These are phyloP conservation scores for Turritis glabra DNA, from an alignment of 345 rosid species.

Conservation along the genomic window DNA sequence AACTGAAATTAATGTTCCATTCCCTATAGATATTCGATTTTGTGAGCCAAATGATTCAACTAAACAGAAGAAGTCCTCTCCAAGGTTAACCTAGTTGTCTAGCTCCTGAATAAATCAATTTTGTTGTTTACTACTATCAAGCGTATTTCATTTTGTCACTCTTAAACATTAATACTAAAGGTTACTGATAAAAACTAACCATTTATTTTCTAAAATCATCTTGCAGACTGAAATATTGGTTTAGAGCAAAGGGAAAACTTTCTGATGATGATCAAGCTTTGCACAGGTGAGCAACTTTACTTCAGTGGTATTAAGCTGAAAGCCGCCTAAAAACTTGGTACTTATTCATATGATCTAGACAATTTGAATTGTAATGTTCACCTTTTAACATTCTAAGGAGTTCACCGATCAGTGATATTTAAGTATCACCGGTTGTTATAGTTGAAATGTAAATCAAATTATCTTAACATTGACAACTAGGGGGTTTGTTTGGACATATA, in stretches of 20 bases:
- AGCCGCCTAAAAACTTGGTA: not conserved
- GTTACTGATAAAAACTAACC: not conserved
- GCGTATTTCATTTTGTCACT: not conserved
- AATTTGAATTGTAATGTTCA: not conserved
- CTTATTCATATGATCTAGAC: not conserved
- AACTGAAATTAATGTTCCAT: conserved; percentile 49
- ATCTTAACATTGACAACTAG: not conserved
- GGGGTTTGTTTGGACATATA: not conserved
- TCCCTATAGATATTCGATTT: conserved; percentile 90
- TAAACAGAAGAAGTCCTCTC: conserved; percentile 71
- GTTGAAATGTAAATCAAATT: not conserved
- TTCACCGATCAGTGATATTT: not conserved
- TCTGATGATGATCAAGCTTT: conserved; percentile 90
- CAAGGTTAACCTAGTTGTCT: conserved; percentile 53
- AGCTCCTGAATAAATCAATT: not conserved
- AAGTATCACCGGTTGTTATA: not conserved
- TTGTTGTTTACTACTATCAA: not conserved
- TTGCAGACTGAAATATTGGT: conserved; percentile 83
- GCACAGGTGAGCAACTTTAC: conserved; percentile 60
- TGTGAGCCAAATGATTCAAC: conserved; percentile 70
- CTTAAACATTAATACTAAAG: not conserved
- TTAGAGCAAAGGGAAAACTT: conserved; percentile 84
- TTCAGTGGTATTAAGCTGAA: conserved; percentile 3
- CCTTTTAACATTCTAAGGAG: not conserved
- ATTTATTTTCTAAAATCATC: not conserved